Conservation (phyloP, 1,284 basidiomycete genomes). For the Malassezia globosa region DNA sequence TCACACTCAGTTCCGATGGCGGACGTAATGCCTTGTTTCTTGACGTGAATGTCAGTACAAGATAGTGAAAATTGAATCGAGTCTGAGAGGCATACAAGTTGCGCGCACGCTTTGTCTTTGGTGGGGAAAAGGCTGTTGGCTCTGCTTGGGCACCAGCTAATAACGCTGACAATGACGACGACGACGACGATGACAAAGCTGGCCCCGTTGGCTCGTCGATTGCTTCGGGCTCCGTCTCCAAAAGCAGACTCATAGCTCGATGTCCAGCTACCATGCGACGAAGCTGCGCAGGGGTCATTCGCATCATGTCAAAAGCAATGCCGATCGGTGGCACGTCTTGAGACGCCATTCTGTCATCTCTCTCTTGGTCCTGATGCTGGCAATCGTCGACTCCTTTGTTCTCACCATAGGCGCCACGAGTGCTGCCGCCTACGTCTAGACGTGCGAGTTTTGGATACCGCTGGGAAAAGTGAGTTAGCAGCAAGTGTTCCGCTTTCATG, state of each 20-base stretch:
- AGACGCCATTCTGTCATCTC: neutral
- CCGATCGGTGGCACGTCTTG: constrained; percentile 49
- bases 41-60: constrained; percentile 3
- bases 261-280: constrained; percentile 59
- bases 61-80: constrained; percentile 5
- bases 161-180: too few species aligned
- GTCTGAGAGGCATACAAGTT: neutral
- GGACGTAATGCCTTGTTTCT: neutral
- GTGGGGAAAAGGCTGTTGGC: neutral
- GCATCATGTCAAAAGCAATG: constrained; percentile 69
- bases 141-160: too few species aligned
- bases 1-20: constrained; percentile 16
- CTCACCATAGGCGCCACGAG: constrained; percentile 15
- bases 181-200: too few species aligned
- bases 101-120: neutral
- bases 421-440: too few species aligned
- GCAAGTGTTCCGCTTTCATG: constrained; percentile 68
- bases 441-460: constrained; percentile 78
- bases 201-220: too few species aligned
- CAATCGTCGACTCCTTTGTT: neutral
- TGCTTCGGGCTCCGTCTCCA: constrained; percentile 49
- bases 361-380: constrained; percentile 6
- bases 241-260: constrained; percentile 1
- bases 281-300: constrained; percentile 63
- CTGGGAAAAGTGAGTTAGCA: constrained; percentile 89